Evolutionary conservation across 192 early-diverging fungal species (phyloP), one percentile per base, ranked within the genome.

Genomic region (Podila epigama): DNA sequence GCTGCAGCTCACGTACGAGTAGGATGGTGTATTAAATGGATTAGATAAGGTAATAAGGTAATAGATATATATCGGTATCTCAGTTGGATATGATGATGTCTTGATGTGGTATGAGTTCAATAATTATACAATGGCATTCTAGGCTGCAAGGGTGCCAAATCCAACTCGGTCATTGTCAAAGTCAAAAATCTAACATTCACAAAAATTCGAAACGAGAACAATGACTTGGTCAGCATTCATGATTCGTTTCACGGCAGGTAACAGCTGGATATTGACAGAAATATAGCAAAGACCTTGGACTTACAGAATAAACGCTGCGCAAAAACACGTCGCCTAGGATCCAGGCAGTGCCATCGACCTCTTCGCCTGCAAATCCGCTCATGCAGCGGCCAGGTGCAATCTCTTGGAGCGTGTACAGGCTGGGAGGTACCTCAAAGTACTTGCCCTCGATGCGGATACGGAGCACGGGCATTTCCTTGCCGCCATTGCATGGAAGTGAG

Each of bases 321-420:
- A 77, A 48, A 55, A 77, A 77, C 16, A 77, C 73, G 60, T 77
- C 73, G 15, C 73, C 73, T 12, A 77, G 60, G 31, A 77, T 77
- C 73, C 73, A 77, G 3, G 73, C 44, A 15, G 73, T 77, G 27
- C 73, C 73, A 33, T 68, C 73, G 12, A 77, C 66, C 20, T 77
- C 66, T 28, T 68, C 73, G 7, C 73, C 73, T 13, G 73, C 73
- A 48, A 77, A 68, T 29, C 73, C 73, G 44, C 66, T 68, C 73
- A 77, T 77, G 20, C 73, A 77, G 5, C 73, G 73, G 51, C 73
- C 73, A 1, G 73, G 60, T 6, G 73, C 73, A 48, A 77, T 68
- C 20, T 68, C 58, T 50, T 77, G 73, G 16, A 77, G 33, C 5
- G 53, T 68, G 31, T 77, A 77, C 5, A 68, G 55, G n/a, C 33